A percentile compares a stretch with the other conserved stretches of the same genome.
These are phyloP conservation scores for Cucurbita maxima DNA, from an alignment of 306 rosid species.

Conservation along the genomic window DNA sequence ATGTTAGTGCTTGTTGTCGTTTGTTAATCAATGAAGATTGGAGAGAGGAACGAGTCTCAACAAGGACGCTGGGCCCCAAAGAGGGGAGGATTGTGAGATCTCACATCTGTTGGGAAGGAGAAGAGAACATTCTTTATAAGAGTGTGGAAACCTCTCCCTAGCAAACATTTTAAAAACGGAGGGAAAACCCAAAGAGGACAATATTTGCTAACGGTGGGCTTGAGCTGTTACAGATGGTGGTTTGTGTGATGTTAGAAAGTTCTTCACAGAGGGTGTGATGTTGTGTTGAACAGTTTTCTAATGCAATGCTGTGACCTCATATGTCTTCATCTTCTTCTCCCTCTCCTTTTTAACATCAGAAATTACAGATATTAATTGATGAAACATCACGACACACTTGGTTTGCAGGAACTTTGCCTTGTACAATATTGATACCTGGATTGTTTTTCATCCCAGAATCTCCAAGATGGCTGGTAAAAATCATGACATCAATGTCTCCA, in stretches of 20 bases:
- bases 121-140: no score
- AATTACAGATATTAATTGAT: neutral
- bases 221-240: neutral
- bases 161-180: no score
- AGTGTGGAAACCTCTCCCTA: no score
- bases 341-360: neutral
- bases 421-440: conserved; percentile 80
- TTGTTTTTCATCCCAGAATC: conserved; percentile 93
- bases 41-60: no score
- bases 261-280: neutral
- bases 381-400: conserved; percentile 1
- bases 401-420: conserved; percentile 67
- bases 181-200: no score
- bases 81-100: no score
- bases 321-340: neutral
- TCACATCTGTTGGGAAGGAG: no score
- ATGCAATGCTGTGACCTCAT: neutral
- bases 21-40: neutral
- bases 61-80: no score
- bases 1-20: neutral
- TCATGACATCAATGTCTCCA: conserved; percentile 3
- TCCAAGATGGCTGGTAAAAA: conserved; percentile 92
- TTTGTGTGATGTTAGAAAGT: neutral
- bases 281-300: neutral
- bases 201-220: no score